Conservation (phyloP, 2,329 filamentous ascomycete species). For the Hymenoscyphus repandus region DNA sequence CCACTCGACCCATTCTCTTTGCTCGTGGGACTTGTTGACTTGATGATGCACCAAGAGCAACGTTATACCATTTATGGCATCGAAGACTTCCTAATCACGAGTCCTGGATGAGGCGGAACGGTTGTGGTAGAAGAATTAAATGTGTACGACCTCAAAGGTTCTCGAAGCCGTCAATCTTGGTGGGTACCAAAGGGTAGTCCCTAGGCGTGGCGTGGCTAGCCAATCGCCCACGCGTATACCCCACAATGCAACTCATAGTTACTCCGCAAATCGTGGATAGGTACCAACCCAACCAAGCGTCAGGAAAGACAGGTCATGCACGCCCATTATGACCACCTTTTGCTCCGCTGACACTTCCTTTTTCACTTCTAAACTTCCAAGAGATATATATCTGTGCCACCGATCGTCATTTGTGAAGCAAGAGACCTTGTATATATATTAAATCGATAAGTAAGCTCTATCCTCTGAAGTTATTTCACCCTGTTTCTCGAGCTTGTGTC, state of each 20-base stretch:
- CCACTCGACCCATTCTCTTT: no score
- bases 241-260: conserved; percentile 14
- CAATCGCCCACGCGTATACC: conserved; percentile 8
- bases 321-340: neutral
- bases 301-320: neutral
- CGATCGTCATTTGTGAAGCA: neutral
- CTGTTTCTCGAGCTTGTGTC: neutral
- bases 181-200: no score
- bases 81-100: no score
- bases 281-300: no score
- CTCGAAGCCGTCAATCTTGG: no score
- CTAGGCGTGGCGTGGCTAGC: conserved; percentile 1
- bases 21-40: no score
- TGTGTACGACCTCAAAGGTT: no score
- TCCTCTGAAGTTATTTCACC: neutral
- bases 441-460: neutral
- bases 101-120: no score
- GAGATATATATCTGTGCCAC: neutral
- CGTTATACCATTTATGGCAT: no score
- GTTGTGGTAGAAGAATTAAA: no score
- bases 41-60: no score
- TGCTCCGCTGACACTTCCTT: neutral
- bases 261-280: no score
- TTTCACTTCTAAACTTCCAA: neutral
- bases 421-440: neutral